Evolutionary conservation across 768 basidiomycete species (phyloP), one percentile per base, ranked within the genome.

Genomic region (Rubroboletus satanas): DNA sequence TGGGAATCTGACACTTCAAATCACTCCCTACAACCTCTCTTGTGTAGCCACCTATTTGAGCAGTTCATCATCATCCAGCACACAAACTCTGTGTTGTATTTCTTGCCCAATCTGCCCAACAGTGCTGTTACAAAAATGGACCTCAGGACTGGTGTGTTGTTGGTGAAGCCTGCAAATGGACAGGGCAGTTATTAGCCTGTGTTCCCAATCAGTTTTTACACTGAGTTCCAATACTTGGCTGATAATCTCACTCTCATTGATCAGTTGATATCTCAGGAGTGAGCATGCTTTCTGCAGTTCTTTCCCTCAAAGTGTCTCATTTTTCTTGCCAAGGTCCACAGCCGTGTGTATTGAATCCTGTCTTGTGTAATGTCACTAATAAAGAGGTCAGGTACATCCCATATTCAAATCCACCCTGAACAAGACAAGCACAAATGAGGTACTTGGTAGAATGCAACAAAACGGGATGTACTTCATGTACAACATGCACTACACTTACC

Each of bases 401-500:
- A 76, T 90, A 17, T 88, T 90, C 1, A 73, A 80, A 2, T 86
- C 82, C 57, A 77, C 62, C 78, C 85, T 63, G 78, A 32, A 78
- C 79, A 74, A 5, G 70, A 84, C 1, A 73, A 82, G 47, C 31
- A 28, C 66, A 29, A 49, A 58, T 8, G 63, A 74, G 23, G 82
- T 88, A 15, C 67, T 90, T n/a, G 79, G 87, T 62, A 75, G 77
- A 35, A 86, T 89, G 82, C 80, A 86, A 63, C 78, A 84, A 55
- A 80, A 83, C 0, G 80, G 79, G 0, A 17, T 68, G 45, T 91
- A 85, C 62, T 74, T 91, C 44, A 88, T 90, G 82, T 92, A 90
- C 60, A 87, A 91, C 66, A 89, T 92, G 89, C 79, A 88, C 57
- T 75, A 70, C 79, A 77, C 75, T 1, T 91, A 90, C 72, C 79